phyloP scores from a whole-genome alignment of 2,329 filamentous ascomycete genomes.

The Aureobasidium sp. region DNA sequence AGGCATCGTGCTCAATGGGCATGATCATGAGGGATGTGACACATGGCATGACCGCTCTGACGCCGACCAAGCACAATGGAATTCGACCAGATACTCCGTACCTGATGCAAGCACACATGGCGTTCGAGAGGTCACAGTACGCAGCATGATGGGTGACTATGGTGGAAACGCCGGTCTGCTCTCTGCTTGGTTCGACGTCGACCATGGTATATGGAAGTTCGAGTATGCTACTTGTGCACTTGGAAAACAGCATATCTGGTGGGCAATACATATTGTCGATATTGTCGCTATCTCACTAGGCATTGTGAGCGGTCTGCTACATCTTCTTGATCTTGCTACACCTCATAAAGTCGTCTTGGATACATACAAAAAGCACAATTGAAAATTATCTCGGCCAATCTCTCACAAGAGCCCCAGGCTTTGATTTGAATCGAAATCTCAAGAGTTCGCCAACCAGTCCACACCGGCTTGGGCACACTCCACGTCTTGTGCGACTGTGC shows the following conservation, averaged over 20 bases:
- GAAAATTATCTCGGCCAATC: background rate
- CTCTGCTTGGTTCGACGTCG: slow-evolving; percentile 85
- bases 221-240: slow-evolving; percentile 83
- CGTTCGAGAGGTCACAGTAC: slow-evolving; percentile 89
- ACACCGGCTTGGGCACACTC: slow-evolving; percentile 24
- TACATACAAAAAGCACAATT: slow-evolving; percentile 1
- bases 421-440: background rate
- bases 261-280: slow-evolving; percentile 84
- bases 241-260: slow-evolving; percentile 94
- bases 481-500: slow-evolving; percentile 32
- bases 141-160: slow-evolving; percentile 99
- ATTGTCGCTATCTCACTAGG: slow-evolving; percentile 49
- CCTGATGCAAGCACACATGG: slow-evolving; percentile 47
- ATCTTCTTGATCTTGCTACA: background rate
- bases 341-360: background rate
- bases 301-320: slow-evolving; percentile 8
- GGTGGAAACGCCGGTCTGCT: slow-evolving; percentile 92
- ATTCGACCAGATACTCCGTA: slow-evolving; percentile 40
- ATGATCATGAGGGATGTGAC: slow-evolving; percentile 97
- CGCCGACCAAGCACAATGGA: background rate
- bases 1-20: slow-evolving; percentile 89
- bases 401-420: no score
- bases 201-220: slow-evolving; percentile 77
- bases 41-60: slow-evolving; percentile 70
- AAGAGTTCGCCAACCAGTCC: slow-evolving; percentile 16